phyloP scores from a whole-genome alignment of 1,139 yeast genomes.

The Pichia sp. region DNA sequence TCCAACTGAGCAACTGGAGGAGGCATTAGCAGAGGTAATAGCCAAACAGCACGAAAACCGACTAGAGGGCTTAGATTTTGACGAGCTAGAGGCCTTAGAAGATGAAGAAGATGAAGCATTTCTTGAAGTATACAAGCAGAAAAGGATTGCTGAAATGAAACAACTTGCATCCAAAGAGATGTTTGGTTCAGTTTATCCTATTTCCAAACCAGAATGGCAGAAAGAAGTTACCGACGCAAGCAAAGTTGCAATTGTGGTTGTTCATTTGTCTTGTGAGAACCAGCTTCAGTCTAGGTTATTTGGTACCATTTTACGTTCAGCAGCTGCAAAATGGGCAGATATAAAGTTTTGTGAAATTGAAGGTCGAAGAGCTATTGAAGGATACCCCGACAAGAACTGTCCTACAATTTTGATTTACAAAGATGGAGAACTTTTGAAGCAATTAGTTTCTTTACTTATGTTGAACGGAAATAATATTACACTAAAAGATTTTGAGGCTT shows the following conservation, averaged over 20 bases:
- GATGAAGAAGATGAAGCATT: slow-evolving; percentile 30
- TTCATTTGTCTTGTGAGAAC: slow-evolving; percentile 68
- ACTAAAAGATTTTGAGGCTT: slow-evolving; percentile 59
- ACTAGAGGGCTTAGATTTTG: slow-evolving; percentile 64
- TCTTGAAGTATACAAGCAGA: slow-evolving; percentile 52
- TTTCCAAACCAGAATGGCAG: slow-evolving; percentile 82
- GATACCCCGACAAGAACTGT: slow-evolving; percentile 81
- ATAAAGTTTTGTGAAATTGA: slow-evolving; percentile 87
- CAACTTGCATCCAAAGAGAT: slow-evolving; percentile 52
- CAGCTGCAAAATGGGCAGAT: slow-evolving; percentile 63
- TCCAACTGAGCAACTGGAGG: slow-evolving; percentile 80
- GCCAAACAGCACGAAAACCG: slow-evolving; percentile 67
- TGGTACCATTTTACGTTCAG: slow-evolving; percentile 41
- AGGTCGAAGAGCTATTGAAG: slow-evolving; percentile 82
- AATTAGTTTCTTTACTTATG: slow-evolving; percentile 68
- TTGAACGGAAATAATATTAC: slow-evolving; percentile 79
- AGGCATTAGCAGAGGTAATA: slow-evolving; percentile 78
- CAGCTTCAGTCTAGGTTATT: slow-evolving; percentile 69
- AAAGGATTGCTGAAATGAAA: slow-evolving; percentile 67
- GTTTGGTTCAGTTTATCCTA: slow-evolving; percentile 70
- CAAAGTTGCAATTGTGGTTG: slow-evolving; percentile 50
- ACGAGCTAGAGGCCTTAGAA: slow-evolving; percentile 61
- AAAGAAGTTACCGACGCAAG: slow-evolving; percentile 81
- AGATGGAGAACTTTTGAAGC: slow-evolving; percentile 69
- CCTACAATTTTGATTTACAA: slow-evolving; percentile 84